A percentile compares a stretch with the other conserved stretches of the same genome.
Evolutionary conservation across 306 rosid genomes (phyloP).

Genomic region (Psophocarpus tetragonolobus): DNA sequence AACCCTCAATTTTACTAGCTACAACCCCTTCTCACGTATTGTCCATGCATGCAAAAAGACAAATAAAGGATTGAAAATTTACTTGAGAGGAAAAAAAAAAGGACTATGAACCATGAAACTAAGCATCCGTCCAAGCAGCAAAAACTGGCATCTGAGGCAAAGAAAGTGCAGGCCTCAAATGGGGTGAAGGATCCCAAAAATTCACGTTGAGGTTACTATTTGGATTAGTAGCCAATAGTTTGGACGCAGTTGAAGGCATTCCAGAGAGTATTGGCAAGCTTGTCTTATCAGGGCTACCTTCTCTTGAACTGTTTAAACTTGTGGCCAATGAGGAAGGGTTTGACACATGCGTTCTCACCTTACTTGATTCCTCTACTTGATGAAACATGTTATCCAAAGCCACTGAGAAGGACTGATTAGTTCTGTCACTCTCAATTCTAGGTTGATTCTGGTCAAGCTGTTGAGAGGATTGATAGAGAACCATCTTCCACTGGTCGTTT

Average conservation of each 20-base stretch:
- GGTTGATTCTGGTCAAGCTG: conserved; percentile 46
- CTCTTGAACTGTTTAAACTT: conserved; percentile 73
- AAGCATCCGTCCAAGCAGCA: conserved; percentile 75
- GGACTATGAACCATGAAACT: conserved; percentile 5
- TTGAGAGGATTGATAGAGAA: conserved; percentile 50
- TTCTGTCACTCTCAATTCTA: conserved; percentile 33
- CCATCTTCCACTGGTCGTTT: conserved; percentile 61
- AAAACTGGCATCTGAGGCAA: conserved; percentile 77
- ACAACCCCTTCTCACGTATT: conserved; percentile 26
- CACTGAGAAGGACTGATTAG: conserved; percentile 35
- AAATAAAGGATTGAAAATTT: conserved; percentile 7
- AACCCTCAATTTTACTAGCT: conserved; percentile 30
- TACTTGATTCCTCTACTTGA: conserved; percentile 48
- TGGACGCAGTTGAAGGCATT: conserved; percentile 56
- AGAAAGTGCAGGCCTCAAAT: conserved; percentile 57
- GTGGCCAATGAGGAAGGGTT: conserved; percentile 77
- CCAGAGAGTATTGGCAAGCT: conserved; percentile 50
- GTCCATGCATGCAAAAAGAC: conserved; percentile 32
- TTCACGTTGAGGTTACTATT: conserved; percentile 37
- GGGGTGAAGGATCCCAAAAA: conserved; percentile 68
- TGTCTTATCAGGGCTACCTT: conserved; percentile 67
- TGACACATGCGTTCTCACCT: conserved; percentile 58
- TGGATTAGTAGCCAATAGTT: conserved; percentile 45
- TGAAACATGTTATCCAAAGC: conserved; percentile 44
- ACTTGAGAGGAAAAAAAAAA: conserved; percentile 10